Percentiles rank a stretch among this genome's conserved stretches.
Evolutionary conservation across 2,329 filamentous ascomycete species (phyloP).

Genomic region (Clonostachys solani): DNA sequence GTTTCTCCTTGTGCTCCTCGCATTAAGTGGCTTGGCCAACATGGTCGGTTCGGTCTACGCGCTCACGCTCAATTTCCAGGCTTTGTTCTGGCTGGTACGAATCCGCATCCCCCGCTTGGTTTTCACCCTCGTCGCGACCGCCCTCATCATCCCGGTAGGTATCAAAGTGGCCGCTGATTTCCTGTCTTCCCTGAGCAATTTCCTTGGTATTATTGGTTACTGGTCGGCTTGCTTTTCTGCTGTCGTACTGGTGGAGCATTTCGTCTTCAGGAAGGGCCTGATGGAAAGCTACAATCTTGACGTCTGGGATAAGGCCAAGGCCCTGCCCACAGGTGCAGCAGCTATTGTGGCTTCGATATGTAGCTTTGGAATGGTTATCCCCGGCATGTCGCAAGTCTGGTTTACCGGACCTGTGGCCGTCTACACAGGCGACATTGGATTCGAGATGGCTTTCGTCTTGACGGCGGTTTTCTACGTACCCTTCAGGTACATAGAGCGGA

Average conservation of each 20-base stretch:
- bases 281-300: constrained; percentile 38
- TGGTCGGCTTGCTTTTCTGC: constrained; percentile 52
- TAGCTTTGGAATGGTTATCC: constrained; percentile 47
- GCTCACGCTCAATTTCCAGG: constrained; percentile 61
- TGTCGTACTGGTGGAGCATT: constrained; percentile 41
- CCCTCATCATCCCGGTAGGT: constrained; percentile 56
- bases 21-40: constrained; percentile 54
- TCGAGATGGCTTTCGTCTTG: constrained; percentile 56
- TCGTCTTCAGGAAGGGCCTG: constrained; percentile 35
- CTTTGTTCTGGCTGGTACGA: constrained; percentile 50
- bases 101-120: constrained; percentile 54
- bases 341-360: constrained; percentile 39
- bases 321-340: constrained; percentile 40
- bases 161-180: constrained; percentile 46
- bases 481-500: constrained; percentile 39
- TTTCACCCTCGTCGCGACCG: constrained; percentile 49
- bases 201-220: constrained; percentile 53
- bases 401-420: constrained; percentile 56
- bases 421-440: constrained; percentile 60
- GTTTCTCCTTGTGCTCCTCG: constrained; percentile 55
- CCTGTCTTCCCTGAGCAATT: constrained; percentile 52
- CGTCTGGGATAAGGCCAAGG: constrained; percentile 39
- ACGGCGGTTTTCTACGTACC: constrained; percentile 42
- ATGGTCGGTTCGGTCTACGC: constrained; percentile 56
- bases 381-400: constrained; percentile 58